A percentile compares a stretch with the other conserved stretches of the same genome.
These are phyloP conservation scores for Cyberlindnera maclurae DNA, from an alignment of 805 yeast species.

Conservation along the genomic window DNA sequence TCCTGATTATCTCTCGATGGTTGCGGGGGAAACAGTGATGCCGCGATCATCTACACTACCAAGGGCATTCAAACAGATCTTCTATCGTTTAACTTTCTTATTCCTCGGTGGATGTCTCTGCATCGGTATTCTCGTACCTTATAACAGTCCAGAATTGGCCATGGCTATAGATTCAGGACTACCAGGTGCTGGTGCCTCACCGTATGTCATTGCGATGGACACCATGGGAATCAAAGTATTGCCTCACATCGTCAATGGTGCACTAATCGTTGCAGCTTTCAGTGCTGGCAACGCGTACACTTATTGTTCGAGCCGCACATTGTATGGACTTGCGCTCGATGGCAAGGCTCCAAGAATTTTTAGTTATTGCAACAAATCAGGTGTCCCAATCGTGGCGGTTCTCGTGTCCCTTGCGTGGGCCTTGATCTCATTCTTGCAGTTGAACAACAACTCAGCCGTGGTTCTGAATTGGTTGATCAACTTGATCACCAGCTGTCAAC, in stretches of 20 bases:
- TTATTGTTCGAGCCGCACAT: slow-evolving; percentile 61
- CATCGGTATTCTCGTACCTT: slow-evolving; percentile 71
- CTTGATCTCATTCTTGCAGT: slow-evolving; percentile 56
- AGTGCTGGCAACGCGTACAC: slow-evolving; percentile 82
- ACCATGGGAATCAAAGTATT: slow-evolving; percentile 57
- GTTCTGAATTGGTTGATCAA: slow-evolving; percentile 71
- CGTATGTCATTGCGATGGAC: slow-evolving; percentile 79
- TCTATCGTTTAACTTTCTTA: slow-evolving; percentile 57
- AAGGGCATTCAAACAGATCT: slow-evolving; percentile 71
- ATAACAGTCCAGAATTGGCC: slow-evolving; percentile 54
- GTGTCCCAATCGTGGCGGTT: slow-evolving; percentile 64
- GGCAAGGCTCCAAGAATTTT: slow-evolving; percentile 72
- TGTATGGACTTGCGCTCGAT: slow-evolving; percentile 62
- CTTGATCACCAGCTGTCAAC: slow-evolving; percentile 62
- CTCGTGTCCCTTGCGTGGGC: slow-evolving; percentile 50
- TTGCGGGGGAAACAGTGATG: slow-evolving; percentile 72
- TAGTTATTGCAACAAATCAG: slow-evolving; percentile 51
- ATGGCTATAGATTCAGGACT: slow-evolving; percentile 51
- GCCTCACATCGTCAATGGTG: slow-evolving; percentile 75
- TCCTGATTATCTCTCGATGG: slow-evolving; percentile 79
- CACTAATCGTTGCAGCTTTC: slow-evolving; percentile 66
- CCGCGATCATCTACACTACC: slow-evolving; percentile 65
- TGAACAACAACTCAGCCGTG: slow-evolving; percentile 48
- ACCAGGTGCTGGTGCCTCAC: slow-evolving; percentile 76
- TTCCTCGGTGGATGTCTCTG: slow-evolving; percentile 70